Conservation (phyloP, 1,284 basidiomycete species). For the Sparassis latifolia region DNA sequence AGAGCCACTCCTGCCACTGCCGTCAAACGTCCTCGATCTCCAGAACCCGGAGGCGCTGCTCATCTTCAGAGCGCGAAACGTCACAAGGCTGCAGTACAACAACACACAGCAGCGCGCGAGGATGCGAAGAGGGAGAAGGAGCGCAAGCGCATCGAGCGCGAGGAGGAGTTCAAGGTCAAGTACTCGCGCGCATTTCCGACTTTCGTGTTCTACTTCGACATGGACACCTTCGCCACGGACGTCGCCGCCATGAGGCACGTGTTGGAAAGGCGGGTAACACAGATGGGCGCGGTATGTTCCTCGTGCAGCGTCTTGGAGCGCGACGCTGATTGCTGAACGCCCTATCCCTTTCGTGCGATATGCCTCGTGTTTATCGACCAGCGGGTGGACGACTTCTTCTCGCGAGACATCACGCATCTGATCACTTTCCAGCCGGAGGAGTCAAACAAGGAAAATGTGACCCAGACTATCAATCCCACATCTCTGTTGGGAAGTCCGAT, state of each 20-base stretch:
- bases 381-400: conserved; percentile 85
- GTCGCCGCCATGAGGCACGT: conserved; percentile 37
- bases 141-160: conserved; percentile 40
- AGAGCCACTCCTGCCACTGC: conserved; percentile 21
- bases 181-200: conserved; percentile 81
- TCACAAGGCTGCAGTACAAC: conserved; percentile 23
- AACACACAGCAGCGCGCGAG: conserved; percentile 19
- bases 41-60: conserved; percentile 40
- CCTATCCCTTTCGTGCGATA: not conserved
- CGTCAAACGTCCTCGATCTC: conserved; percentile 58
- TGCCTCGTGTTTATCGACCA: conserved; percentile 22
- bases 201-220: conserved; percentile 85
- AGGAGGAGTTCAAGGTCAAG: conserved; percentile 76
- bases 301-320: not conserved
- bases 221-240: conserved; percentile 49
- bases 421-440: conserved; percentile 51
- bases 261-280: conserved; percentile 49
- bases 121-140: conserved; percentile 33
- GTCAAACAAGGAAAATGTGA: conserved; percentile 62
- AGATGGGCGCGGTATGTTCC: conserved; percentile 64
- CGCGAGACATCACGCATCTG: conserved; percentile 79
- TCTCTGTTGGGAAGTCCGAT: conserved; percentile 55
- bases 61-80: conserved; percentile 26
- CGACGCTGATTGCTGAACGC: not conserved
- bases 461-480: conserved; percentile 16